A percentile compares a stretch with the other conserved stretches of the same genome.
phyloP scores from a whole-genome alignment of 2,329 filamentous ascomycete genomes.

The Fusarium phyllophilum region DNA sequence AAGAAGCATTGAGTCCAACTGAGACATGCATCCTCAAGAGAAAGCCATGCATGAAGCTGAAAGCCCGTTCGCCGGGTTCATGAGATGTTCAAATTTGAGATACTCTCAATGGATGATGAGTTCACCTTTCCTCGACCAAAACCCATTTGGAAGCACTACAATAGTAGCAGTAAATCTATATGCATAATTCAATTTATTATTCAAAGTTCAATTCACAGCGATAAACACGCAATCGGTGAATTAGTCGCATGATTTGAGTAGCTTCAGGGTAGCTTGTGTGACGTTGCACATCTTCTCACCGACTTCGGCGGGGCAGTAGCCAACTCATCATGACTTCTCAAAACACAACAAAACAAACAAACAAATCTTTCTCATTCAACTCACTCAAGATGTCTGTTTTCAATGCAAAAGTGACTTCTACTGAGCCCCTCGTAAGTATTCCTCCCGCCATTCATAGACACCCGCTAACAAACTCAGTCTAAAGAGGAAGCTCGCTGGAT shows the following conservation, averaged over 20 bases:
- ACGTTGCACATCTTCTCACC: constrained; percentile 27
- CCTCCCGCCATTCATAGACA: neutral
- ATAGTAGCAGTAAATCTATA: neutral
- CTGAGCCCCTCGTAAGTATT: constrained; percentile 56
- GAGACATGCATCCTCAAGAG: neutral
- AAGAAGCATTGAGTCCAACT: neutral
- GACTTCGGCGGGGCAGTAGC: constrained; percentile 23
- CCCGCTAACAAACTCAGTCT: constrained; percentile 48
- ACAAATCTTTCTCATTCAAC: neutral
- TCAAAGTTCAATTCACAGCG: accelerated
- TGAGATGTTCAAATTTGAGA: accelerated
- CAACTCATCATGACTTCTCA: constrained; percentile 14
- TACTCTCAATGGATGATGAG: accelerated
- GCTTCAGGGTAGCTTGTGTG: constrained; percentile 32
- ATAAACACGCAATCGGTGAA: neutral
- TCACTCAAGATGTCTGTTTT: constrained; percentile 52
- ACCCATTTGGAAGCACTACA: accelerated
- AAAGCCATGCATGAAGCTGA: neutral
- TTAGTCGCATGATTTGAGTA: neutral
- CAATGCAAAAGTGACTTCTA: constrained; percentile 56
- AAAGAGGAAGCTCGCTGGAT: constrained; percentile 68
- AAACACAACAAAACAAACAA: neutral
- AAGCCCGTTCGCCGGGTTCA: neutral
- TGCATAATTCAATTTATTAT: no score
- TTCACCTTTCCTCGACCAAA: accelerated